Conservation (phyloP, 371 early-diverging fungal genomes). For the Umbelopsis sp. region DNA sequence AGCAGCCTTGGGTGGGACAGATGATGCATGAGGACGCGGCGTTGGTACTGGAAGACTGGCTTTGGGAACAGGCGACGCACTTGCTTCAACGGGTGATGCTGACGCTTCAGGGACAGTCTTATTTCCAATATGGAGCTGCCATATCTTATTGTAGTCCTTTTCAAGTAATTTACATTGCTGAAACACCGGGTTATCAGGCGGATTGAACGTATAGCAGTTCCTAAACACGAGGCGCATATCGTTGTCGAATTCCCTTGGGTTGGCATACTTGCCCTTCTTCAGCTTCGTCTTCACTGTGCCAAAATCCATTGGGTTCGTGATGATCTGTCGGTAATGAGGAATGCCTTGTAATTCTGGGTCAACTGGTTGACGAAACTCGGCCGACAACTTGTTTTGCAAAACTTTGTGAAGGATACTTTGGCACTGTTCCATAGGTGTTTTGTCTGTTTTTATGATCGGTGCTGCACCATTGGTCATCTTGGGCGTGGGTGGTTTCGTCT, state of each 20-base stretch:
- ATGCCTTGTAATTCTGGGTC: conserved; percentile 49
- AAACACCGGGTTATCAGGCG: conserved; percentile 76
- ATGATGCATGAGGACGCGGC: conserved; percentile 7
- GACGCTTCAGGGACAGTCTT: conserved; percentile 24
- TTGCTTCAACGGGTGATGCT: conserved; percentile 15
- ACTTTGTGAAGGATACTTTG: conserved; percentile 30
- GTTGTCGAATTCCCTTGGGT: conserved; percentile 45
- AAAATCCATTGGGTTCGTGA: conserved; percentile 98
- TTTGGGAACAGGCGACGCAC: conserved; percentile 6
- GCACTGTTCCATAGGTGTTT: conserved; percentile 39
- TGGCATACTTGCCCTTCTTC: conserved; percentile 40
- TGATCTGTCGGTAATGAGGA: conserved; percentile 76
- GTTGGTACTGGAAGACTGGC: conserved; percentile 1
- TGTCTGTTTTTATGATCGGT: background rate
- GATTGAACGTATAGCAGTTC: conserved; percentile 78
- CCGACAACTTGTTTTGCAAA: conserved; percentile 41
- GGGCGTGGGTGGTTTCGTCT: conserved; percentile 13
- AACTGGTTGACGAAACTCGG: conserved; percentile 52
- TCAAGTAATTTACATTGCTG: conserved; percentile 63
- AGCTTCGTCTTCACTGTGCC: conserved; percentile 86
- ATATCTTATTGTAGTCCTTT: conserved; percentile 59
- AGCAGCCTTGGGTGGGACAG: conserved; percentile 9
- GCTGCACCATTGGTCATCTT: background rate
- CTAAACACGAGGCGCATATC: conserved; percentile 56
- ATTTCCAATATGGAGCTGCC: conserved; percentile 48